Base-by-base conservation (phyloP, 352 stramenopile genomes). In the Peronospora destructor region DNA sequence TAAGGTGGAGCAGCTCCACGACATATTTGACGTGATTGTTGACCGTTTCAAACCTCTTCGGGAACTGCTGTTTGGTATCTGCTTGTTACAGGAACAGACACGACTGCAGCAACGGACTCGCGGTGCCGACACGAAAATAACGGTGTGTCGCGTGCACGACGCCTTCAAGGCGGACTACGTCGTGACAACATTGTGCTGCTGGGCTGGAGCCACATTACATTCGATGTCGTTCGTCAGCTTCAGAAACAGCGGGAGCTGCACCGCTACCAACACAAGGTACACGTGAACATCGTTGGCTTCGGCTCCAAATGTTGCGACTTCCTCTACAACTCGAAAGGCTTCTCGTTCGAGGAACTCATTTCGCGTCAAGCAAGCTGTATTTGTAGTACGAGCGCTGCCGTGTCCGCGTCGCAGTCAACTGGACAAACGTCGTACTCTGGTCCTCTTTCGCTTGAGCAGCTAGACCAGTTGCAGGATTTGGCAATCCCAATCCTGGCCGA, bases 141-240 rank as follows among this genome's bases (percentile, higher is more conserved):
- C 76, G 17, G 79, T 91, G 35, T 73, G 79, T 14, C 76, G 76
- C 32, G 74, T 91, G 3, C 79, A 91, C 25, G 79, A 91, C 43
- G 76, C 79, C 6, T 91, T 91, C 47, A 91, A 91, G 53, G 74
- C 85, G 25, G 78, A 87, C 23, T 73, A 84, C 45, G 45, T 87
- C 14, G 72, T 83, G n/a, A 80, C 69, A 17, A 82, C 54, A 17
- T 91, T 17, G 73, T 85, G 6, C 55, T 91, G 12, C 45, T 91
- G 1, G 79, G 79, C 23, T 87, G 68, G 63, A 90, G 87, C 41
- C 69, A 76, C 45, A 90, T 87, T 23, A 74, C 78, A 9, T 53
- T 78, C 23, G 72, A 68, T 32, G n/a, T n/a, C n/a, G n/a, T n/a
- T n/a, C n/a, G n/a, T n/a, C n/a, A n/a, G n/a, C n/a, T n/a, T n/a